Evolutionary conservation across 768 basidiomycete genomes (phyloP).

Genomic region (Leccinum rimulosum): DNA sequence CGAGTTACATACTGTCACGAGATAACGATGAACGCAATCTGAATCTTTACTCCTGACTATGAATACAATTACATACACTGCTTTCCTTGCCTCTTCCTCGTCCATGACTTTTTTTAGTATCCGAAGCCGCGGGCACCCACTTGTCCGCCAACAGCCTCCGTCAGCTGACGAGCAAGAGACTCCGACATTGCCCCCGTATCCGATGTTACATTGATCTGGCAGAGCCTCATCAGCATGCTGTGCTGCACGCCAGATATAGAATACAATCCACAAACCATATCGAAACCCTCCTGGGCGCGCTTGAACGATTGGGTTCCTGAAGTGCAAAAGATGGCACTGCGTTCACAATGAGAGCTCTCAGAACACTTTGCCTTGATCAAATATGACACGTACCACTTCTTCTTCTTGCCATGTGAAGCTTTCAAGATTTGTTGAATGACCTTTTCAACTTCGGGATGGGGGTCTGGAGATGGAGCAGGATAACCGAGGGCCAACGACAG

Average conservation of each 20-base stretch:
- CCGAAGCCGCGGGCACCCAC: constrained; percentile 3
- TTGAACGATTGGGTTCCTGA: constrained; percentile 42
- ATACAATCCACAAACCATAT: constrained; percentile 39
- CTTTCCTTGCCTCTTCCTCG: background rate
- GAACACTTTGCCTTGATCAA: background rate
- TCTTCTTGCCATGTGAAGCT: constrained; percentile 49
- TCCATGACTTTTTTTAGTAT: constrained; percentile 7
- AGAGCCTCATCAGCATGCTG: background rate
- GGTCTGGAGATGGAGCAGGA: constrained; percentile 59
- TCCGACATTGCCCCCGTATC: constrained; percentile 46
- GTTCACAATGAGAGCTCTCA: background rate
- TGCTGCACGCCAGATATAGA: background rate
- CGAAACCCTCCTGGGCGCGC: constrained; percentile 50
- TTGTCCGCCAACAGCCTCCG: constrained; percentile 20
- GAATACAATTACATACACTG: background rate
- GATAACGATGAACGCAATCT: background rate
- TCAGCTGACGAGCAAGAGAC: constrained; percentile 23
- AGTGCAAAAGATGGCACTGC: constrained; percentile 49
- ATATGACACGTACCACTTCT: constrained; percentile 55
- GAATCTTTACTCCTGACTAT: background rate
- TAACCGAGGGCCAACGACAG: constrained; percentile 62
- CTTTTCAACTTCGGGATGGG: constrained; percentile 61
- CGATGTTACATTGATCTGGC: constrained; percentile 48
- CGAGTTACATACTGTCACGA: background rate
- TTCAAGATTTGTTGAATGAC: constrained; percentile 53